A percentile compares a stretch with the other conserved stretches of the same genome.
phyloP scores from a whole-genome alignment of 768 basidiomycete species.

The Termitomyces sp. region DNA sequence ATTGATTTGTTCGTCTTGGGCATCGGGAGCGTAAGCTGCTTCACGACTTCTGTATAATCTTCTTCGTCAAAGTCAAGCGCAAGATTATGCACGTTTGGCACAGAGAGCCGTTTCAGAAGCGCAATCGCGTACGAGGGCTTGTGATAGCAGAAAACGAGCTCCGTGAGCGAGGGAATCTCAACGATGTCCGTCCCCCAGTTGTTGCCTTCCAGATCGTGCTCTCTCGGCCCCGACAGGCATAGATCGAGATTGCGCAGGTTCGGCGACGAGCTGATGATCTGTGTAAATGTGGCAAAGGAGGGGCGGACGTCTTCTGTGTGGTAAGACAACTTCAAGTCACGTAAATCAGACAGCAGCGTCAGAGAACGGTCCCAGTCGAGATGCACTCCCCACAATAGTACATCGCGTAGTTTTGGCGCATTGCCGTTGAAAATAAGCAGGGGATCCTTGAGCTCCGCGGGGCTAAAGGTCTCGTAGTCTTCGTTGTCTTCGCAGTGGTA shows the following conservation, averaged over 20 bases:
- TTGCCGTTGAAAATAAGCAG: slow-evolving; percentile 50
- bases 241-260: slow-evolving; percentile 49
- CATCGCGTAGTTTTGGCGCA: slow-evolving; percentile 43
- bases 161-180: slow-evolving; percentile 33
- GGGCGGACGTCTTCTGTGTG: slow-evolving; percentile 63
- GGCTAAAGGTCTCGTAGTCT: slow-evolving; percentile 33
- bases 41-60: slow-evolving; percentile 49
- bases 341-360: slow-evolving; percentile 39
- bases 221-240: slow-evolving; percentile 52
- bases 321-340: slow-evolving; percentile 54
- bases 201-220: slow-evolving; percentile 25
- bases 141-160: slow-evolving; percentile 36
- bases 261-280: slow-evolving; percentile 49
- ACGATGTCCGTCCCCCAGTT: slow-evolving; percentile 30
- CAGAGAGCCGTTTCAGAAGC: slow-evolving; percentile 32
- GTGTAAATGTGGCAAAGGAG: slow-evolving; percentile 44
- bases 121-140: slow-evolving; percentile 30
- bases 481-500: slow-evolving; percentile 52
- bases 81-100: slow-evolving; percentile 36
- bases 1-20: slow-evolving; percentile 36
- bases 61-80: slow-evolving; percentile 51
- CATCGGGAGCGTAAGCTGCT: slow-evolving; percentile 35
- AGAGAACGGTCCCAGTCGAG: slow-evolving; percentile 55
- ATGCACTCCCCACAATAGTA: slow-evolving; percentile 66
- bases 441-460: slow-evolving; percentile 32